Evolutionary conservation across 2,329 filamentous ascomycete species (phyloP), one percentile per base, ranked within the genome.

Genomic region (Thyridium curvatum): DNA sequence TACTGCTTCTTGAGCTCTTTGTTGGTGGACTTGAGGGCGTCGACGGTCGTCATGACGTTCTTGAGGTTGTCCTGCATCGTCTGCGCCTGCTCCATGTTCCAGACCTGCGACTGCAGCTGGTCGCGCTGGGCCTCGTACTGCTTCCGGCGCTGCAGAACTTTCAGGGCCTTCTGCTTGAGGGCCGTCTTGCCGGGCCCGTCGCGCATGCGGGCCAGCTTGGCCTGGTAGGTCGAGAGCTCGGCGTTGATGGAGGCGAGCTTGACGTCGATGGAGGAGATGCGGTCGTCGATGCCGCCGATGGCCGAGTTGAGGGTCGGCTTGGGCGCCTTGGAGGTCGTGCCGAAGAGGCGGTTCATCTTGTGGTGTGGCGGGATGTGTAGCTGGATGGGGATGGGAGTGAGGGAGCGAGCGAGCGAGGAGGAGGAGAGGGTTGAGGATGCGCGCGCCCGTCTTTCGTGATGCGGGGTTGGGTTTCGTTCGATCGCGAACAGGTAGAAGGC

Each of bases 41-140:
- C 91, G 33, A 97, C 90, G 18, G 93, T 96, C 14, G 89, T 94
- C 90, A 96, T 96, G 46, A 93, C 91, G 63, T 97, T 97, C 63
- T 94, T 93, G 38, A 98, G 77, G 58, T 97, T 97, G 66, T 97
- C 91, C 68, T 94, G 89, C 91, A 97, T 96, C 76, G 90, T 94
- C 59, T 86, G 85, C 3, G 91, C 90, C 66, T 96, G 90, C 68
- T 97, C 90, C 90, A 98, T 96, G 68, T 97, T 97, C 90, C 90
- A 97, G 16, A 87, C 87, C 66, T 98, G 93, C 48, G 84, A 77
- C 65, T 94, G 86, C 39, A 97, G 80, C 66, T 97, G 90, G 55
- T 96, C 89, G 48, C 91, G 87, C 65, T 96, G 89, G 4, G 79
- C 74, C 66, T 98, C 93, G 78, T 95, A 94, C 64, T 90, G 84